Evolutionary conservation across 306 rosid genomes (phyloP), one percentile per base, ranked within the genome.

Genomic region (Quercus mongolica): DNA sequence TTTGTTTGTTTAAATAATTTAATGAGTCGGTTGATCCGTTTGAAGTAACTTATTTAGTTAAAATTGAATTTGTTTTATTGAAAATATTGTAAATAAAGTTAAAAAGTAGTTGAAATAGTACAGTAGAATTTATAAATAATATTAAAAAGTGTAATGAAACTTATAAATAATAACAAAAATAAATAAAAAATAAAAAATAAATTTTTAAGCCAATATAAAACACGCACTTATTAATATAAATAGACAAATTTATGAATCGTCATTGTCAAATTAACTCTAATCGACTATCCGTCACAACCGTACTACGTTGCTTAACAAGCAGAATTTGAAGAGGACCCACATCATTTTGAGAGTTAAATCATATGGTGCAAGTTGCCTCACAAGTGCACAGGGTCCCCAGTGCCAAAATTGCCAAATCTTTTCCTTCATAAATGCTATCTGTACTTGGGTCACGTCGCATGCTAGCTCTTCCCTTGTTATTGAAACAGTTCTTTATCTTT

Each of bases 31-130:
- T 8, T 41, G 46, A 8, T 0, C 0, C 0, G 1, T 7, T 8
- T 8, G 3, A 0, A 41, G 9, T 0, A 0, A 0, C 0, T 7
- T 8, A 41, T 41, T 41, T 8, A 2, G 0, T 41, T 0, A 0
- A 2, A 41, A 41, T 0, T 41, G 3, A 2, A 38, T 2, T 8
- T 41, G n/a, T 41, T 41, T 2, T 41, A 0, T 0, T 8, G 0
- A 41, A 41, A 41, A 41, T 41, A 2, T 0, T 41, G 0, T 8
- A 41, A 2, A 41, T 41, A 41, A 41, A 41, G 0, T 0, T 41
- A 41, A 41, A 41, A 41, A 0, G 0, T 41, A 2, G 0, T 0
- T 41, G 0, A 7, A 41, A 41, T 41, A 41, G 1, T 41, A 7
- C 0, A 38, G 0, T 38, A 7, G 0, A 2, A 38, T 0, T 38